Conservation (phyloP, 257 asterid species). For the Plantago ovata region DNA sequence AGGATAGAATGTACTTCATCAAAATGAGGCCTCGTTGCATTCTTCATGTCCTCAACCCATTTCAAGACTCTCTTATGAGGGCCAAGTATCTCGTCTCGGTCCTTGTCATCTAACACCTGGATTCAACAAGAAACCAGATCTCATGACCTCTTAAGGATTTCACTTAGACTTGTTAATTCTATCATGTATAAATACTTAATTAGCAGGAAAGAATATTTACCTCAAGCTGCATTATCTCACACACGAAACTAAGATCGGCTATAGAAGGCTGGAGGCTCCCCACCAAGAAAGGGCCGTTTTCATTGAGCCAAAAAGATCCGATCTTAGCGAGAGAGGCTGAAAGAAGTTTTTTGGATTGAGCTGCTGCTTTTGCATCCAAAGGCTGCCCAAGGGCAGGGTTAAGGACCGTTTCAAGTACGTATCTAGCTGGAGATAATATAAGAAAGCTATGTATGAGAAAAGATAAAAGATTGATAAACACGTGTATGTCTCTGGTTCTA, state of each 20-base stretch:
- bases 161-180: no score
- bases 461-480: no score
- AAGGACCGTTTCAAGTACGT: slow-evolving; percentile 33
- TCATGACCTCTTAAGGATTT: not conserved
- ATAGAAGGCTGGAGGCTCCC: slow-evolving; percentile 82
- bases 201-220: slow-evolving; percentile 19
- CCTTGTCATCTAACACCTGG: slow-evolving; percentile 46
- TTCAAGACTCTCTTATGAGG: slow-evolving; percentile 53
- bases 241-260: slow-evolving; percentile 84
- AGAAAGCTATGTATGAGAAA: no score
- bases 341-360: slow-evolving; percentile 56
- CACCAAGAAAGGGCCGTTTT: slow-evolving; percentile 60
- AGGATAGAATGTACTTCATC: slow-evolving; percentile 55
- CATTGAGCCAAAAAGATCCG: slow-evolving; percentile 79
- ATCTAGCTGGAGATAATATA: slow-evolving; percentile 35
- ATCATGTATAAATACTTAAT: no score
- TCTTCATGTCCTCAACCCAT: slow-evolving; percentile 70
- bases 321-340: slow-evolving; percentile 52
- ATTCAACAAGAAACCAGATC: not conserved
- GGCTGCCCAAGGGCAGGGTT: slow-evolving; percentile 46
- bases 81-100: slow-evolving; percentile 44
- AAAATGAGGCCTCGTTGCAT: slow-evolving; percentile 67
- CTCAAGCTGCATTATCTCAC: slow-evolving; percentile 89
- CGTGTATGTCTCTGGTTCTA: no score
- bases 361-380: slow-evolving; percentile 59